These are phyloP conservation scores for Coemansia sp. DNA, from an alignment of 192 early-diverging fungal genomes.

Conservation along the genomic window DNA sequence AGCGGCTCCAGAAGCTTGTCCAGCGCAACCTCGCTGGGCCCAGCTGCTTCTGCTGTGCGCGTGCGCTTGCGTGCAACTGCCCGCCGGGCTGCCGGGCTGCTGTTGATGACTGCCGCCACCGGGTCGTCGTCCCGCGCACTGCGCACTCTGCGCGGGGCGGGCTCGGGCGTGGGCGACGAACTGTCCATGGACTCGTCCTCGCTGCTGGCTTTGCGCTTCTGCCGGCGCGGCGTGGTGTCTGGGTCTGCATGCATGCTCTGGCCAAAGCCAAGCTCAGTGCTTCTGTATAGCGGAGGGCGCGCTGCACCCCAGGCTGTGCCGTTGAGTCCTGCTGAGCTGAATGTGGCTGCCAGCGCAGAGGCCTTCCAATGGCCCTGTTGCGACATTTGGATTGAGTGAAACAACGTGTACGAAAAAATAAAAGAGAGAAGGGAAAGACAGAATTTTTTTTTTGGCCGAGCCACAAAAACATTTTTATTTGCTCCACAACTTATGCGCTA, in stretches of 20 bases:
- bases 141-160: slow-evolving; percentile 23
- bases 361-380: slow-evolving; percentile 49
- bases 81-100: slow-evolving; percentile 11
- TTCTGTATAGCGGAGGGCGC: slow-evolving; percentile 19
- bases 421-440: neutral
- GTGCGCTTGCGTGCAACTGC: slow-evolving; percentile 36
- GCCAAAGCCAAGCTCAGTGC: slow-evolving; percentile 36
- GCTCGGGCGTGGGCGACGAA: slow-evolving; percentile 46
- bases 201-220: slow-evolving; percentile 50
- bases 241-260: slow-evolving; percentile 21
- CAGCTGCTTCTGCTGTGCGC: slow-evolving; percentile 20
- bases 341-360: slow-evolving; percentile 41
- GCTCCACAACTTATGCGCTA: no score
- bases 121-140: slow-evolving; percentile 21
- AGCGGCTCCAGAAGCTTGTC: slow-evolving; percentile 60
- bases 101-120: slow-evolving; percentile 14
- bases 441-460: neutral
- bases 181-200: slow-evolving; percentile 52
- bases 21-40: slow-evolving; percentile 37
- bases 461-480: no score
- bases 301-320: slow-evolving; percentile 47
- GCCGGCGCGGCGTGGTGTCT: slow-evolving; percentile 17
- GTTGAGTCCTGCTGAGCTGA: slow-evolving; percentile 40
- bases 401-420: neutral
- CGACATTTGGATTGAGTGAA: slow-evolving; percentile 27